A percentile compares a stretch with the other conserved stretches of the same genome.
Evolutionary conservation across 2,329 filamentous ascomycete genomes (phyloP).

Genomic region (Coccinonectria pachysandricola): DNA sequence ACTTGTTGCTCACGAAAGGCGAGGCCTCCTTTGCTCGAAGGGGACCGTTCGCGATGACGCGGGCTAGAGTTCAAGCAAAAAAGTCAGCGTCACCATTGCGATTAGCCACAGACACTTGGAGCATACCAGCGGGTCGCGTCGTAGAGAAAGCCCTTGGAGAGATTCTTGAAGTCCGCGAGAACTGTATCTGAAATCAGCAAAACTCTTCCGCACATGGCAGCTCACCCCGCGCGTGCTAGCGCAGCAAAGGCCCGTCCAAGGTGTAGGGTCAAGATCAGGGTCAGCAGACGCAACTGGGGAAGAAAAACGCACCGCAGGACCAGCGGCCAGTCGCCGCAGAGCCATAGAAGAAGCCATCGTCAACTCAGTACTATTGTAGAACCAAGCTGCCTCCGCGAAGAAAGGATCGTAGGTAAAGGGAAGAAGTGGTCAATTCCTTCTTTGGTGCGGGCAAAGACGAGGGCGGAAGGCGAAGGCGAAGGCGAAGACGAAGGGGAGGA

Average conservation of each 20-base stretch:
- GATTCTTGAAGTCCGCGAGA: slow-evolving; percentile 51
- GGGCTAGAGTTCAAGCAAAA: slow-evolving; percentile 45
- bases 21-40: slow-evolving; percentile 90
- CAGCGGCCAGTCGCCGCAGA: slow-evolving; percentile 48
- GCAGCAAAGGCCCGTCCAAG: slow-evolving; percentile 1
- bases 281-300: no score
- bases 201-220: no score
- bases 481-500: slow-evolving; percentile 5
- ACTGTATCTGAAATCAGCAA: slow-evolving; percentile 33
- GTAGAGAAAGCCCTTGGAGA: slow-evolving; percentile 77
- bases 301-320: slow-evolving; percentile 41
- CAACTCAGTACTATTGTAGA: slow-evolving; percentile 19
- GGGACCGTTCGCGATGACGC: slow-evolving; percentile 76
- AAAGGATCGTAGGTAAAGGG: slow-evolving; percentile 18
- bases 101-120: slow-evolving; percentile 3
- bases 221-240: no score
- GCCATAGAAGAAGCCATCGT: slow-evolving; percentile 54
- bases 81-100: slow-evolving; percentile 8
- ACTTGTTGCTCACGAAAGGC: slow-evolving; percentile 77
- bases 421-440: slow-evolving; percentile 3
- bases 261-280: slow-evolving; percentile 6
- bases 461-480: slow-evolving; percentile 2
- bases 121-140: slow-evolving; percentile 63
- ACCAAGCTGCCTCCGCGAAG: slow-evolving; percentile 23
- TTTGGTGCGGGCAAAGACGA: not conserved